Conservation (phyloP, 2,329 filamentous ascomycete species). For the Sarocladium oryzae region DNA sequence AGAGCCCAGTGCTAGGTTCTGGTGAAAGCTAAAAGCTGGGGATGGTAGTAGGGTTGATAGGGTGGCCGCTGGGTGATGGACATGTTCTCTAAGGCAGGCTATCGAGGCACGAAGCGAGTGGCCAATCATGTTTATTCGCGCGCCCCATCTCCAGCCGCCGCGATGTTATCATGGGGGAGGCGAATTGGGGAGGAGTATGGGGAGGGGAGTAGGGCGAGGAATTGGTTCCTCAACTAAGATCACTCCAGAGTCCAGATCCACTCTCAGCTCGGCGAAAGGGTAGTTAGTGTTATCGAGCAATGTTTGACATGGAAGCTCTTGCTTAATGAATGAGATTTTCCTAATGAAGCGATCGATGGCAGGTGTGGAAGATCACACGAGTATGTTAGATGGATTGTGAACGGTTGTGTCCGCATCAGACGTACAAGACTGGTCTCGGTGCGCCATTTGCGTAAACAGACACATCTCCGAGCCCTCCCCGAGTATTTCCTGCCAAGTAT, state of each 20-base stretch:
- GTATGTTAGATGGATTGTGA: no score
- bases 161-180: not conserved
- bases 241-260: not conserved
- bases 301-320: no score
- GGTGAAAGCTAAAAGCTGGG: not conserved
- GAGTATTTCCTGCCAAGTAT: no score
- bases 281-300: slow-evolving; percentile 4
- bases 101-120: not conserved
- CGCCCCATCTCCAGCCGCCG: not conserved
- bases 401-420: no score
- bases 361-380: no score
- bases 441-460: no score
- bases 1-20: not conserved
- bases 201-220: not conserved
- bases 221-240: not conserved
- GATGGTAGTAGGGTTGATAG: no score
- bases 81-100: not conserved
- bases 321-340: no score
- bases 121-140: not conserved
- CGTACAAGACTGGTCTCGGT: no score
- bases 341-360: no score
- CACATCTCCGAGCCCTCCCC: no score
- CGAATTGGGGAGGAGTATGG: not conserved
- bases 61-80: no score
- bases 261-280: not conserved